phyloP scores from a whole-genome alignment of 1,139 yeast species.

The Hyphopichia pseudoburtonii region DNA sequence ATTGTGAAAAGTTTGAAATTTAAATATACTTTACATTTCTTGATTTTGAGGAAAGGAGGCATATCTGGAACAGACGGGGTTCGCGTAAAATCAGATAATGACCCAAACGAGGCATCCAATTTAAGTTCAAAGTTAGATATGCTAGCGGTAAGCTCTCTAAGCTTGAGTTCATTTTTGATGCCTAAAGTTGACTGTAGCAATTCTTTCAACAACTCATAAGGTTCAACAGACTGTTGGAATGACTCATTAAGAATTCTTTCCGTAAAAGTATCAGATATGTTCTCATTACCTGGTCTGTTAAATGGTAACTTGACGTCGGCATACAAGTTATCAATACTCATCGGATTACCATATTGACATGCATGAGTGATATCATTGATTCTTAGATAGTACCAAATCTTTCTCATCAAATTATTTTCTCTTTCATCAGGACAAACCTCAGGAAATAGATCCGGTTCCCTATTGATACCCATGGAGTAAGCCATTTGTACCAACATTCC shows the following conservation, averaged over 20 bases:
- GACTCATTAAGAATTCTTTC: conserved; percentile 26
- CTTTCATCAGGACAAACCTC: conserved; percentile 22
- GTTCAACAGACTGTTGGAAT: conserved; percentile 25
- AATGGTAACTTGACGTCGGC: conserved; percentile 39
- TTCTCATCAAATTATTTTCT: conserved; percentile 44
- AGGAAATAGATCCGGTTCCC: conserved; percentile 41
- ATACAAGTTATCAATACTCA: conserved; percentile 25
- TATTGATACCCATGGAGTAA: conserved; percentile 46
- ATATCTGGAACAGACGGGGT: conserved; percentile 25
- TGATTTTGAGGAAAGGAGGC: conserved; percentile 31
- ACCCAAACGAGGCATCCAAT: conserved; percentile 22
- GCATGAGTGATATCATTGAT: conserved; percentile 33
- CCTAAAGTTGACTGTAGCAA: conserved; percentile 26
- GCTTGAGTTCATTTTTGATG: conserved; percentile 16
- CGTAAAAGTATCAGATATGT: conserved; percentile 24
- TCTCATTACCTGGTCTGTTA: conserved; percentile 21
- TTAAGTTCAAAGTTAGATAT: conserved; percentile 30
- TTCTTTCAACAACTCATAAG: conserved; percentile 19
- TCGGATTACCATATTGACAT: conserved; percentile 40
- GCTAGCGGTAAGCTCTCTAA: conserved; percentile 21
- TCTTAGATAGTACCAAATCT: conserved; percentile 53
- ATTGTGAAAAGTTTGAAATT: conserved; percentile 29
- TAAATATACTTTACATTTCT: conserved; percentile 32
- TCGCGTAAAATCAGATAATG: conserved; percentile 19
- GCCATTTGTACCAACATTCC: conserved; percentile 49